phyloP scores from a whole-genome alignment of 805 yeast species.

The Metschnikowia dekortorum region DNA sequence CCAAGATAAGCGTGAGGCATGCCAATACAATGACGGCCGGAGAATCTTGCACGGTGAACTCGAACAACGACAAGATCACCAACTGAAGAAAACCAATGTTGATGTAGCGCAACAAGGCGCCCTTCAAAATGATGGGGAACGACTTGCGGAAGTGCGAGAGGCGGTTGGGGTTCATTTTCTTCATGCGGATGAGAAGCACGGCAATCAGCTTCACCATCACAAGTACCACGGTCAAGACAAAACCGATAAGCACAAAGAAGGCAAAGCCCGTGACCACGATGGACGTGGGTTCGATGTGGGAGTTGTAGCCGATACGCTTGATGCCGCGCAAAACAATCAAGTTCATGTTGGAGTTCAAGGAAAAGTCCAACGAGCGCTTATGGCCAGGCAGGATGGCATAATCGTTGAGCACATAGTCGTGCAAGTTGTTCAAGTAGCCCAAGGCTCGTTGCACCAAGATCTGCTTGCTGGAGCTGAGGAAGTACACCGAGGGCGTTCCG shows the following conservation, averaged over 20 bases:
- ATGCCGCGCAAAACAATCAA: constrained; percentile 81
- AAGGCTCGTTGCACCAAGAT: constrained; percentile 71
- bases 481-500: constrained; percentile 70
- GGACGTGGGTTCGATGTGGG: constrained; percentile 76
- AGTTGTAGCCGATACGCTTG: constrained; percentile 71
- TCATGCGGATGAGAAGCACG: constrained; percentile 43
- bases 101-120: constrained; percentile 71
- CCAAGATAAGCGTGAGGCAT: constrained; percentile 59
- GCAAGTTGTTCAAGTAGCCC: constrained; percentile 25
- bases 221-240: constrained; percentile 60
- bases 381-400: constrained; percentile 7
- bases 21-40: constrained; percentile 86
- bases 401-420: constrained; percentile 16
- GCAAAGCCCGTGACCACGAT: constrained; percentile 85
- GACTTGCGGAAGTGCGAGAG: constrained; percentile 48
- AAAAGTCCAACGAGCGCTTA: constrained; percentile 30
- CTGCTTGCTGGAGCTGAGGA: constrained; percentile 57
- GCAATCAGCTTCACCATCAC: constrained; percentile 49
- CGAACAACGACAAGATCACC: constrained; percentile 78
- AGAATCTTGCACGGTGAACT: constrained; percentile 75
- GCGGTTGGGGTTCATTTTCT: constrained; percentile 47
- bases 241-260: constrained; percentile 73
- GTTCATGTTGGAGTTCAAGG: constrained; percentile 47
- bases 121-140: constrained; percentile 65
- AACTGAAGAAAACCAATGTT: constrained; percentile 84